phyloP scores from a whole-genome alignment of 2,329 filamentous ascomycete genomes.

The Fusarium foetens region DNA sequence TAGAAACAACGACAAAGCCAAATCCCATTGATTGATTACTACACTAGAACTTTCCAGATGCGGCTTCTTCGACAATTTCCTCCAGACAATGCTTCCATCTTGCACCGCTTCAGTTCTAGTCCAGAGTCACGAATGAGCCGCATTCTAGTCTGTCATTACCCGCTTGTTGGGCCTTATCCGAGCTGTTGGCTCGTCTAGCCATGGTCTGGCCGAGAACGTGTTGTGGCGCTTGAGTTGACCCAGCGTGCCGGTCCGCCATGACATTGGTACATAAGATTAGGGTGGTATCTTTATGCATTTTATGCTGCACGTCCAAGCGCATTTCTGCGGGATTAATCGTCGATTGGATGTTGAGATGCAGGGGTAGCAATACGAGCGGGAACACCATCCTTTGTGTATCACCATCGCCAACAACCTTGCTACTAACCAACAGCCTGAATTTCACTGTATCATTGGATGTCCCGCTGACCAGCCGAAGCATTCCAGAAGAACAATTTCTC shows the following conservation, averaged over 20 bases:
- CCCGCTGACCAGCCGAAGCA: neutral
- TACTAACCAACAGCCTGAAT: neutral
- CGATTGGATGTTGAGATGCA: neutral
- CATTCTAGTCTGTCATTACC: neutral
- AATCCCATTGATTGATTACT: neutral
- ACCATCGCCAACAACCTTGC: neutral
- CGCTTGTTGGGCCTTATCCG: neutral
- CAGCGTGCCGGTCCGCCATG: constrained; percentile 1
- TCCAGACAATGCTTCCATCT: neutral
- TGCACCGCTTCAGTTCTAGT: neutral
- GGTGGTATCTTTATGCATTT: neutral
- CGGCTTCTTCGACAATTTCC: neutral
- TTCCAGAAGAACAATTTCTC: neutral
- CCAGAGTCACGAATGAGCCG: neutral
- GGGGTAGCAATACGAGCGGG: neutral
- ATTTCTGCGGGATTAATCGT: neutral
- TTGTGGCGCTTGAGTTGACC: constrained; percentile 8
- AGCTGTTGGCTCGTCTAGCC: neutral
- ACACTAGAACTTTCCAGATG: constrained; percentile 9
- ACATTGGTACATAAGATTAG: neutral
- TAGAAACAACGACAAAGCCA: neutral
- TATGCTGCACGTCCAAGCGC: neutral
- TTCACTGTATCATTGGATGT: neutral
- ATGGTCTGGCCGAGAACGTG: constrained; percentile 11
- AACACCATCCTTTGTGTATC: neutral